phyloP scores from a whole-genome alignment of 2,329 filamentous ascomycete genomes.

The Microcera coccophila region DNA sequence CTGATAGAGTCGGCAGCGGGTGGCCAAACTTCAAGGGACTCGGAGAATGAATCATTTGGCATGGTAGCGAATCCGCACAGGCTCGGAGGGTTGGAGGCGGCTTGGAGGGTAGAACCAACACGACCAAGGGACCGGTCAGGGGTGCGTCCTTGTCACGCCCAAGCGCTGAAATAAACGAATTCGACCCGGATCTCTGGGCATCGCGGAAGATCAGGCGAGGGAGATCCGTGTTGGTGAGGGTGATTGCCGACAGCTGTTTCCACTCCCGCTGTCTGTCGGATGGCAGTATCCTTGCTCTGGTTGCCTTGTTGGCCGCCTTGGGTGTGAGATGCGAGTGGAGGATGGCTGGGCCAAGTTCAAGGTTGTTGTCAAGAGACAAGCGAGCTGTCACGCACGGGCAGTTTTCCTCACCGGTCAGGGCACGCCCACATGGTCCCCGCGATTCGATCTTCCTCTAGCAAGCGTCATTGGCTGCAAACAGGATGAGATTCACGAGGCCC shows the following conservation, averaged over 20 bases:
- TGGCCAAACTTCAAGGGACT: too few species aligned
- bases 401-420: slow-evolving; percentile 23
- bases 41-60: too few species aligned
- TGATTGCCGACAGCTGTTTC: neutral
- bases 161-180: neutral
- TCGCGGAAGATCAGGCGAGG: neutral
- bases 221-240: neutral
- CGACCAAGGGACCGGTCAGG: too few species aligned
- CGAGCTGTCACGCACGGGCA: slow-evolving; percentile 21
- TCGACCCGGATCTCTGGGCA: neutral
- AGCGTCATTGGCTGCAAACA: neutral
- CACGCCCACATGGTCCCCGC: slow-evolving; percentile 16
- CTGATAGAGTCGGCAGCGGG: slow-evolving; percentile 16
- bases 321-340: slow-evolving; percentile 22
- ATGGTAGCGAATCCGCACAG: too few species aligned
- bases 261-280: too few species aligned
- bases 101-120: slow-evolving; percentile 6
- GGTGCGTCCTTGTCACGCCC: neutral
- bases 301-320: too few species aligned
- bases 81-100: too few species aligned
- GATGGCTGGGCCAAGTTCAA: slow-evolving; percentile 17
- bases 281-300: too few species aligned
- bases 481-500: neutral
- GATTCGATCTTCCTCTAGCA: slow-evolving; percentile 4
- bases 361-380: slow-evolving; percentile 21